Evolutionary conservation across 164 flowering plant genomes (phyloP).

Genomic region (Berberis vulgaris): DNA sequence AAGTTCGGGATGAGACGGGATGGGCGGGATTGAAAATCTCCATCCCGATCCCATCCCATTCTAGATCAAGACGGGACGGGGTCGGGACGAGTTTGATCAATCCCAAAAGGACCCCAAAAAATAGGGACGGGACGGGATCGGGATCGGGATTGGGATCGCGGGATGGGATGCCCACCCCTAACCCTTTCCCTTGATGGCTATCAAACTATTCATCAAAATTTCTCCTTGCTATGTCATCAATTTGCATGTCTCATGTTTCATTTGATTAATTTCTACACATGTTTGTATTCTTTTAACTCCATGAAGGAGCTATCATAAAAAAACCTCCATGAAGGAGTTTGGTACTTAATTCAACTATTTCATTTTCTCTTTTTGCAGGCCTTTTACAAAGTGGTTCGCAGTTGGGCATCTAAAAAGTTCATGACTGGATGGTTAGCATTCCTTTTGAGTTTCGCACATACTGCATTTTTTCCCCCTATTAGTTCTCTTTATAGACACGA

Average conservation of each 20-base stretch:
- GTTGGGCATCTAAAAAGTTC: constrained; percentile 93
- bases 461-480: background rate
- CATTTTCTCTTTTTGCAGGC: constrained; percentile 35
- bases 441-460: background rate
- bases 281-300: background rate
- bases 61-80: no score
- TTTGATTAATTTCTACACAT: background rate
- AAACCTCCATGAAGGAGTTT: background rate
- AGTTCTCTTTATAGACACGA: constrained; percentile 2
- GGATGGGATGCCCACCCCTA: no score
- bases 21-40: no score
- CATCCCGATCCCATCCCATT: no score
- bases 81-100: no score
- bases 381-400: constrained; percentile 63
- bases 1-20: no score
- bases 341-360: background rate
- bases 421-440: constrained; percentile 78
- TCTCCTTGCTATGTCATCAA: no score
- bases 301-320: background rate
- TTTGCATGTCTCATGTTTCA: background rate
- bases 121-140: no score
- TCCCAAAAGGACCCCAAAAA: no score
- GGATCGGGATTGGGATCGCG: no score
- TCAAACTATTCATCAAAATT: no score
- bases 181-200: no score